Conservation (phyloP, 2,329 filamentous ascomycete genomes). For the Cadophora malorum region DNA sequence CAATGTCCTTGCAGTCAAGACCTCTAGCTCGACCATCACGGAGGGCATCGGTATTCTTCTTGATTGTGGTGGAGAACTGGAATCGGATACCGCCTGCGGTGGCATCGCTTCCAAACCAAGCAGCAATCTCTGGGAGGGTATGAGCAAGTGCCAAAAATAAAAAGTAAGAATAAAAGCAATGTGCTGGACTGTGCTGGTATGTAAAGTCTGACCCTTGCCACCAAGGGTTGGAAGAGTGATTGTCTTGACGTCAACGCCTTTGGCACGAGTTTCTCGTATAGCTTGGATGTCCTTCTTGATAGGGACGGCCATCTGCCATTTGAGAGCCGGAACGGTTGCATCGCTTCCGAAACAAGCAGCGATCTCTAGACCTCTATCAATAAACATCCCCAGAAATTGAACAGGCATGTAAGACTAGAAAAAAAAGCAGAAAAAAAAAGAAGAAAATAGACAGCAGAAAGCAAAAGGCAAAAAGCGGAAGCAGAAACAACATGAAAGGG, state of each 20-base stretch:
- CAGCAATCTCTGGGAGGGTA: conserved; percentile 23
- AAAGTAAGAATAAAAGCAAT: not conserved
- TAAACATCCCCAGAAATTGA: conserved; percentile 1
- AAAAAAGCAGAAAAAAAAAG: not conserved
- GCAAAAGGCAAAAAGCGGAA: not conserved
- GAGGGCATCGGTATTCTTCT: conserved; percentile 47
- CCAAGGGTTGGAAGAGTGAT: conserved; percentile 22
- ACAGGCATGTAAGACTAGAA: not conserved
- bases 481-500: not conserved
- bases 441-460: no score
- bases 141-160: conserved; percentile 22
- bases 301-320: conserved; percentile 38
- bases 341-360: conserved; percentile 45
- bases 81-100: conserved; percentile 49
- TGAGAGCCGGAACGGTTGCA: conserved; percentile 55
- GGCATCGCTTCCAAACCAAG: conserved; percentile 53
- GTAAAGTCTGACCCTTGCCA: conserved; percentile 10
- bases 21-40: conserved; percentile 38
- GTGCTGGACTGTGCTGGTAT: conserved; percentile 5
- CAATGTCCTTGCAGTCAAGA: conserved; percentile 42
- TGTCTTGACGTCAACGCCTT: conserved; percentile 42
- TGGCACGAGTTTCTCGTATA: conserved; percentile 42
- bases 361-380: conserved; percentile 23
- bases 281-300: conserved; percentile 48
- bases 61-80: conserved; percentile 43